phyloP scores from a whole-genome alignment of 2,329 filamentous ascomycete genomes.

The Scytalidium sp. region DNA sequence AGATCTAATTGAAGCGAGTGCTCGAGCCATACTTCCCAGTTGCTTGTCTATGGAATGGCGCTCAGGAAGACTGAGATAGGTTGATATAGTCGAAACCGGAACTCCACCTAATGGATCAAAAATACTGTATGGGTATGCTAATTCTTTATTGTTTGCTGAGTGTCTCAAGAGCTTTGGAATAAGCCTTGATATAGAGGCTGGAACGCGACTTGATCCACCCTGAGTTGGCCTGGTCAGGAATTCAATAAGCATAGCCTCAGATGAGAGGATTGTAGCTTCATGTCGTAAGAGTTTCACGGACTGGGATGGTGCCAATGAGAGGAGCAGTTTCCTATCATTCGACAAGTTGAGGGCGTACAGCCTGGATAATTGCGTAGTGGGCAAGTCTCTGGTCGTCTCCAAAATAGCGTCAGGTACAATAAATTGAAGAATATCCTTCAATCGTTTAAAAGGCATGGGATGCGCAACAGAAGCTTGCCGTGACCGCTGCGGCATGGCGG shows the following conservation, averaged over 20 bases:
- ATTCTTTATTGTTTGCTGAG: slow-evolving; percentile 24
- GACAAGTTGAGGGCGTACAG: slow-evolving; percentile 28
- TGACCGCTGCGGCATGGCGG: slow-evolving; percentile 17
- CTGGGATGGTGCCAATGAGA: slow-evolving; percentile 24
- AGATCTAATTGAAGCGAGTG: slow-evolving; percentile 23
- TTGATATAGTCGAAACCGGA: slow-evolving; percentile 21
- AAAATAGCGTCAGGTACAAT: slow-evolving; percentile 22
- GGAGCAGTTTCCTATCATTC: slow-evolving; percentile 21
- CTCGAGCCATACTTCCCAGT: slow-evolving; percentile 22
- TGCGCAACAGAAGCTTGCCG: slow-evolving; percentile 25
- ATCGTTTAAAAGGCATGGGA: slow-evolving; percentile 23
- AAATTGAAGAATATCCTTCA: slow-evolving; percentile 26
- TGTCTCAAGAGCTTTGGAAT: slow-evolving; percentile 28
- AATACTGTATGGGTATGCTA: slow-evolving; percentile 28
- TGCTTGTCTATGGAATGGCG: slow-evolving; percentile 22
- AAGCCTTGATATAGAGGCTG: slow-evolving; percentile 9
- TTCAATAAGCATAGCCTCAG: slow-evolving; percentile 25
- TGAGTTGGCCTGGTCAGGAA: slow-evolving; percentile 17
- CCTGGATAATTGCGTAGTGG: slow-evolving; percentile 26
- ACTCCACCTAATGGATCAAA: slow-evolving; percentile 19
- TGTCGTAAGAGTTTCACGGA: slow-evolving; percentile 25
- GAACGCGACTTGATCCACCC: slow-evolving; percentile 6
- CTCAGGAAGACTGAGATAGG: slow-evolving; percentile 21
- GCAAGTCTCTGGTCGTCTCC: slow-evolving; percentile 24
- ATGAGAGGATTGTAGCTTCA: slow-evolving; percentile 23